phyloP scores from a whole-genome alignment of 2,329 filamentous ascomycete species.

The Phialophora verrucosa region DNA sequence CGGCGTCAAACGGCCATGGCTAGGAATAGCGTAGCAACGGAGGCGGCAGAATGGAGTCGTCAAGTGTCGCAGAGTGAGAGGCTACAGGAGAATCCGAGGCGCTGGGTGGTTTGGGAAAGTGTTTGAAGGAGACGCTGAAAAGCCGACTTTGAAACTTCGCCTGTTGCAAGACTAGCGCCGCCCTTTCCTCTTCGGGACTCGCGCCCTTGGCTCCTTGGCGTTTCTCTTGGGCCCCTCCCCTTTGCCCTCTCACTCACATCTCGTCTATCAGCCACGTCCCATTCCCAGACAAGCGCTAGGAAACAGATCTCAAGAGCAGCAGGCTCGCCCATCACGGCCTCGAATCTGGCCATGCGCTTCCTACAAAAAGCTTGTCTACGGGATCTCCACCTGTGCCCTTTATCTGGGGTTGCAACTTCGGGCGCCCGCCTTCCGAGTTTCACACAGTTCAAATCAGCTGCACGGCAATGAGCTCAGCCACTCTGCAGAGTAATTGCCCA shows the following conservation, averaged over 20 bases:
- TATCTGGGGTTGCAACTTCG: slow-evolving; percentile 19
- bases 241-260: background rate
- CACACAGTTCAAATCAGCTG: slow-evolving; percentile 20
- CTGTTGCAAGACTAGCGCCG: slow-evolving; percentile 1
- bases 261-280: slow-evolving; percentile 16
- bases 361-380: slow-evolving; percentile 20
- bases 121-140: slow-evolving; percentile 16
- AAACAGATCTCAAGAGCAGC: slow-evolving; percentile 8
- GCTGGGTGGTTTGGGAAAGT: slow-evolving; percentile 33
- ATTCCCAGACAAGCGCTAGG: slow-evolving; percentile 22
- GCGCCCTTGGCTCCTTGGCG: background rate
- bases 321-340: background rate
- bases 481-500: slow-evolving; percentile 17
- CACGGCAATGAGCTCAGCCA: slow-evolving; percentile 26
- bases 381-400: slow-evolving; percentile 12
- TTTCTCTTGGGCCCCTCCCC: background rate
- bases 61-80: slow-evolving; percentile 32
- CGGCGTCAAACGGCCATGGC: slow-evolving; percentile 16
- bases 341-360: slow-evolving; percentile 12
- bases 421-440: slow-evolving; percentile 27
- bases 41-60: slow-evolving; percentile 13
- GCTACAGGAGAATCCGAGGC: slow-evolving; percentile 25
- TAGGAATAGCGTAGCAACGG: slow-evolving; percentile 20
- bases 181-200: background rate
- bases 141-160: background rate